A percentile compares a stretch with the other conserved stretches of the same genome.
Conservation (phyloP, 2,329 filamentous ascomycete species). For the Neonectria ditissima region DNA sequence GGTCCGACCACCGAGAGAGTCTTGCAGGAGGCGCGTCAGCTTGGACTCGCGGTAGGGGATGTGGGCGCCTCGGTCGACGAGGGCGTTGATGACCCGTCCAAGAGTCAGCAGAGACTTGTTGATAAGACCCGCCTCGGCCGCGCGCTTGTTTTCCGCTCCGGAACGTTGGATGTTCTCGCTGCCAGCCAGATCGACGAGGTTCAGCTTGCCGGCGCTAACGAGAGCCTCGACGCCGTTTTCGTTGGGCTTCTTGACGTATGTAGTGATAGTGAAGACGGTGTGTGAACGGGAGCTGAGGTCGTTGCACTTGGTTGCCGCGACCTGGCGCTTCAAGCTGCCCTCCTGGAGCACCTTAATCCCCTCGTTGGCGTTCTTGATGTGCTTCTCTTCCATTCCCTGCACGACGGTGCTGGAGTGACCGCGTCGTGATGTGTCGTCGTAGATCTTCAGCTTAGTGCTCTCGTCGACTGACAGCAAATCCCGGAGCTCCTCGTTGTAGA, state of each 20-base stretch:
- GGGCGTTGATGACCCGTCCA: constrained; percentile 95
- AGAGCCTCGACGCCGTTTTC: constrained; percentile 91
- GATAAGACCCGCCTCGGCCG: constrained; percentile 94
- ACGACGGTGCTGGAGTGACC: constrained; percentile 89
- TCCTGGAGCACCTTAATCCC: constrained; percentile 90
- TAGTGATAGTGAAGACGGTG: constrained; percentile 96
- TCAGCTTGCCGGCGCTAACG: constrained; percentile 91
- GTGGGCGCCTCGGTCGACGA: constrained; percentile 89
- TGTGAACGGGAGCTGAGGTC: constrained; percentile 97
- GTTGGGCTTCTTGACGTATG: constrained; percentile 83
- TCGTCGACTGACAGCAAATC: constrained; percentile 89
- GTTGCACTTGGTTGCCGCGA: constrained; percentile 99
- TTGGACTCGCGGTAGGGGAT: constrained; percentile 97
- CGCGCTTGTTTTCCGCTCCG: constrained; percentile 97
- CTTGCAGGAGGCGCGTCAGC: constrained; percentile 92
- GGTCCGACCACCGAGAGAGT: constrained; percentile 93
- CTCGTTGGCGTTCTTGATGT: constrained; percentile 85
- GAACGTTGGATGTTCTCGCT: constrained; percentile 98
- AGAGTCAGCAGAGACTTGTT: constrained; percentile 97
- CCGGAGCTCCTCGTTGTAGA: constrained; percentile 97
- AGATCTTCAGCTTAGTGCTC: constrained; percentile 90
- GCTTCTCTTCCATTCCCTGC: constrained; percentile 97
- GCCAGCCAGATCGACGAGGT: constrained; percentile 94
- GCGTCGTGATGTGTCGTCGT: constrained; percentile 87
- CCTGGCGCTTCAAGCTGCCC: constrained; percentile 93